A percentile compares a stretch with the other conserved stretches of the same genome.
phyloP scores from a whole-genome alignment of 1,139 yeast genomes.

The Tardiomyces digboiensis region DNA sequence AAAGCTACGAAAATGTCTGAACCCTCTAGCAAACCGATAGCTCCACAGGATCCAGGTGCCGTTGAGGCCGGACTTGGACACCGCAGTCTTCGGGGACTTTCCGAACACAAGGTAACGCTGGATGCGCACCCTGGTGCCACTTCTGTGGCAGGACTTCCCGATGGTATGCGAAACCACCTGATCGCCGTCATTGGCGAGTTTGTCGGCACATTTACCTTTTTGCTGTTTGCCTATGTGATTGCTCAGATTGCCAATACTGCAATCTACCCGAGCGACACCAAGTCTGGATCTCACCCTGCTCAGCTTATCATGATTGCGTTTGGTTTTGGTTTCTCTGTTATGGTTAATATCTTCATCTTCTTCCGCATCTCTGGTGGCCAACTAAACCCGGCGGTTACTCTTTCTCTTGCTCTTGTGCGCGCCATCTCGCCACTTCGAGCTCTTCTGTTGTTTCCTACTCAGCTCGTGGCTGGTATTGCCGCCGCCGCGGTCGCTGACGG shows the following conservation, averaged over 20 bases:
- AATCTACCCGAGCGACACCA: constrained; percentile 14
- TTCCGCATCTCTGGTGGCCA: constrained; percentile 85
- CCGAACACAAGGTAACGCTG: neutral
- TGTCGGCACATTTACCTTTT: constrained; percentile 76
- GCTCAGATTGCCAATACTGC: constrained; percentile 61
- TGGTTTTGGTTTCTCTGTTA: constrained; percentile 83
- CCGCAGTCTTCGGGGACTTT: neutral
- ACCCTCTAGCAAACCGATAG: neutral
- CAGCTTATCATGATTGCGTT: constrained; percentile 71
- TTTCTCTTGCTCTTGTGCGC: constrained; percentile 57
- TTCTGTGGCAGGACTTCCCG: constrained; percentile 26
- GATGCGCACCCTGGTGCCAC: neutral
- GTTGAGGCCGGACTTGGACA: neutral
- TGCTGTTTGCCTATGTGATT: constrained; percentile 75
- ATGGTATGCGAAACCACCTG: constrained; percentile 39
- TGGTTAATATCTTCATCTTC: constrained; percentile 65
- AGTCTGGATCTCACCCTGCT: constrained; percentile 48
- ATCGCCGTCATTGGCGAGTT: constrained; percentile 58
- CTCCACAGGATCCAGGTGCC: neutral
- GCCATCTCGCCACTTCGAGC: constrained; percentile 73
- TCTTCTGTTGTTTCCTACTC: constrained; percentile 52
- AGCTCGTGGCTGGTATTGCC: constrained; percentile 80
- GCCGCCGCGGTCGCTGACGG: constrained; percentile 90
- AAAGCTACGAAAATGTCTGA: neutral
- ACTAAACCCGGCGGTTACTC: constrained; percentile 83